phyloP scores from a whole-genome alignment of 495 filamentous ascomycete genomes.

The Friedmanniomyces endolithicus region DNA sequence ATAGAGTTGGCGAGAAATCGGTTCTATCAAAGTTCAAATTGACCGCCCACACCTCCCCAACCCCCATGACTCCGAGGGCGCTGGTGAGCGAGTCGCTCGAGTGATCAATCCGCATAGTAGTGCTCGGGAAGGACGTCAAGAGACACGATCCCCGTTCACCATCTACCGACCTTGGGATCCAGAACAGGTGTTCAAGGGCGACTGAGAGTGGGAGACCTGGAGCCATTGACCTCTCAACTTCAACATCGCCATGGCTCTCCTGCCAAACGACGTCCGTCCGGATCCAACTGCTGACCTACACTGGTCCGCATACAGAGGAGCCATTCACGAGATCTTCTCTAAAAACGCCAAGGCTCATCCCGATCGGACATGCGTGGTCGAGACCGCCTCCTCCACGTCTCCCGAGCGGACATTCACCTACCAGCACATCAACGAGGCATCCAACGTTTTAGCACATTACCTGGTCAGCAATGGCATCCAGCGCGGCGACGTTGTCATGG shows the following conservation, averaged over 20 bases:
- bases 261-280: constrained; percentile 32
- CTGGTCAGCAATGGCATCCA: constrained; percentile 59
- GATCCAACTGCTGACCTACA: constrained; percentile 67
- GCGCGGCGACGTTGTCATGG: constrained; percentile 84
- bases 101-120: too few species aligned
- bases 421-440: constrained; percentile 72
- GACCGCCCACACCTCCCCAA: too few species aligned
- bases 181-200: too few species aligned
- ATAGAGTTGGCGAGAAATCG: too few species aligned
- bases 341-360: constrained; percentile 63
- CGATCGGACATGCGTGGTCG: constrained; percentile 66
- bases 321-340: constrained; percentile 70
- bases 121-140: too few species aligned
- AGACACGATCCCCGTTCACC: too few species aligned
- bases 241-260: constrained; percentile 6
- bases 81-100: too few species aligned
- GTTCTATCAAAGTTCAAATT: too few species aligned
- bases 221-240: not conserved
- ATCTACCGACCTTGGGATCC: too few species aligned
- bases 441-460: constrained; percentile 69
- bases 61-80: too few species aligned
- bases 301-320: constrained; percentile 69
- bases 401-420: constrained; percentile 69
- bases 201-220: too few species aligned
- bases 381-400: constrained; percentile 54